Evolutionary conservation across 371 early-diverging fungal genomes (phyloP), one percentile per base, ranked within the genome.

Genomic region (Syncephalastrum contaminatum): DNA sequence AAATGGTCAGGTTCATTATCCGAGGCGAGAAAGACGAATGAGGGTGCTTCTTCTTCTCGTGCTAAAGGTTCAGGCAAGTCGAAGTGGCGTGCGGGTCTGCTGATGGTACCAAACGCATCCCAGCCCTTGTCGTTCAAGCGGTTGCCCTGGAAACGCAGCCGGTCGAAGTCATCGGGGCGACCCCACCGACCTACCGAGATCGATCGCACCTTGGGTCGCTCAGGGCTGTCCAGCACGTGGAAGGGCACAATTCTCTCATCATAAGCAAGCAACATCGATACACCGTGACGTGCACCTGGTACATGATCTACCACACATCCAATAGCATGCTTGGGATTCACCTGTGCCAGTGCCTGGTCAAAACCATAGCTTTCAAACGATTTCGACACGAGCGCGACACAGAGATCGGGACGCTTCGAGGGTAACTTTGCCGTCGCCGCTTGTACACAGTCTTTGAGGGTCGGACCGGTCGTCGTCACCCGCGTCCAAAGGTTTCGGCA

Each of bases 1-100:
- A 88, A 63, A 46, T 85, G 72, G 53, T 88, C 82, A 4, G 87
- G 86, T 36, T 89, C 88, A 43, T 77, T 59, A 64, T 89, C 88
- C 4, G 86, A 79, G 16, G 85, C 70, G 30, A 81, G 63, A 18
- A 86, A 63, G 6, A 85, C 62, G 58, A 76, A 70, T 0, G 70
- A 63, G 22, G 80, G 80, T 12, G 27, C 40, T 4, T 41, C 41
- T 14, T 44, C 16, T 1, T 49, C 25, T 62, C 15, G 45, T 42
- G 3, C 62, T 48, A 12, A 66, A 43, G 47, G 66, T 55, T 16
- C 64, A 56, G 75, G 75, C 24, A 70, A 25, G 2, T 42, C 24
- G 36, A 56, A 58, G 1, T 60, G 51, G 20, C 69, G 68, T n/a
- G 59, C 61, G 1, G 73, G 66, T 6, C 54, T 66, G 45, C 72